A percentile compares a stretch with the other conserved stretches of the same genome.
phyloP scores from a whole-genome alignment of 306 rosid species.

The Malus orientalis region DNA sequence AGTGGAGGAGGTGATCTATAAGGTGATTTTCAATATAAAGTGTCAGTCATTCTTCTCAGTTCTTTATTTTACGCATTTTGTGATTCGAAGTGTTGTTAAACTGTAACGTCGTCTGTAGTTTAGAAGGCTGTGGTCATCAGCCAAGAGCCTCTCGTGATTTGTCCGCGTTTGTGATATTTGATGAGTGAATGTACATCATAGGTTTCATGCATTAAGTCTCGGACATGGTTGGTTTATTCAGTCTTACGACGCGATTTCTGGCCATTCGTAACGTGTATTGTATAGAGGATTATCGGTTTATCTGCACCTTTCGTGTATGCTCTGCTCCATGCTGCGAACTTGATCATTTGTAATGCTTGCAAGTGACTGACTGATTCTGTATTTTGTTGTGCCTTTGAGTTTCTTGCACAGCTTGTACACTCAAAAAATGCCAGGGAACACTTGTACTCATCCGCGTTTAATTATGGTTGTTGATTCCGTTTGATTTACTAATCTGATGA shows the following conservation, averaged over 20 bases:
- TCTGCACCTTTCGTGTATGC: constrained; percentile 1
- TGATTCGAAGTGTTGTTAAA: constrained; percentile 26
- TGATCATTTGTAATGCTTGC: neutral
- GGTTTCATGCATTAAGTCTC: constrained; percentile 38
- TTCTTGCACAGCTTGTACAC: neutral
- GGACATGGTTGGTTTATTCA: constrained; percentile 28
- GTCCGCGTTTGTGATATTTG: constrained; percentile 55
- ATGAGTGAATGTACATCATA: constrained; percentile 92
- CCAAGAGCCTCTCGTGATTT: constrained; percentile 29
- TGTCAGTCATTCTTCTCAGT: constrained; percentile 26
- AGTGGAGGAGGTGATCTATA: constrained; percentile 86
- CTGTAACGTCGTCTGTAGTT: constrained; percentile 27
- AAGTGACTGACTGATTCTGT: neutral
- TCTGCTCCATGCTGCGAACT: neutral
- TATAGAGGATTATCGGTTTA: constrained; percentile 15
- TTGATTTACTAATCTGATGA: no score
- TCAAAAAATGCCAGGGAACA: neutral
- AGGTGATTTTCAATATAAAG: constrained; percentile 35
- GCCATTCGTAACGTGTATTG: constrained; percentile 17
- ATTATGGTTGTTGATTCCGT: no score
- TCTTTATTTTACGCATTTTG: constrained; percentile 36
- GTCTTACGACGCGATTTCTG: constrained; percentile 22
- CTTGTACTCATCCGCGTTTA: no score
- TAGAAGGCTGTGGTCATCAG: constrained; percentile 33
- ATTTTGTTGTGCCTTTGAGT: neutral